These are phyloP conservation scores for Polytolypa hystricis DNA, from an alignment of 2,329 filamentous ascomycete genomes.

Conservation along the genomic window DNA sequence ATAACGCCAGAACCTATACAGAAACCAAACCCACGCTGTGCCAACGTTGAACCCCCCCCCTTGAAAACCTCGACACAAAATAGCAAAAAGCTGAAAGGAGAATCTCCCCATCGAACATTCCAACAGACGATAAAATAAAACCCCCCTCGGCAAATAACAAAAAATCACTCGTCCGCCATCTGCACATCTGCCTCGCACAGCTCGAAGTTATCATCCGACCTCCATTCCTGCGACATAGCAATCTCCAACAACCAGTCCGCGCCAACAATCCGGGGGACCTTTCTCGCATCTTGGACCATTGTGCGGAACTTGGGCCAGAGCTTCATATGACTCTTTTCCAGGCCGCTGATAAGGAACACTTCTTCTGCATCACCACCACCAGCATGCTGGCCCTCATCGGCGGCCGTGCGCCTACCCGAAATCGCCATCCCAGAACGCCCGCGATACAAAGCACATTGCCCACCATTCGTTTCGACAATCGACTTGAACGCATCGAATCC, in stretches of 20 bases:
- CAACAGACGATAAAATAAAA: too few species aligned
- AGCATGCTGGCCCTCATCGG: conserved; percentile 23
- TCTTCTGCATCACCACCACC: conserved; percentile 54
- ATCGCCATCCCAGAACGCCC: conserved; percentile 60
- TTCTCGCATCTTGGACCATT: conserved; percentile 66
- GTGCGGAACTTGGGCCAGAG: conserved; percentile 72
- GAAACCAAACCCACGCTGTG: too few species aligned
- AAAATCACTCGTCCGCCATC: conserved; percentile 13
- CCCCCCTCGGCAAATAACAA: too few species aligned
- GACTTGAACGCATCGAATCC: conserved; percentile 73
- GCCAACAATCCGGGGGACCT: conserved; percentile 68
- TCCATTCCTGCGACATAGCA: conserved; percentile 75
- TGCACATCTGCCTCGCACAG: conserved; percentile 23
- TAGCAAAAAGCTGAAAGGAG: too few species aligned
- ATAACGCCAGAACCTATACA: too few species aligned
- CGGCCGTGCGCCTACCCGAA: conserved; percentile 43
- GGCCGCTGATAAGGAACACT: conserved; percentile 71
- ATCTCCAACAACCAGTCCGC: conserved; percentile 85
- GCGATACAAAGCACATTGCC: conserved; percentile 65
- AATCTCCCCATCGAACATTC: too few species aligned
- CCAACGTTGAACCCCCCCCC: too few species aligned
- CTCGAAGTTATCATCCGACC: conserved; percentile 53
- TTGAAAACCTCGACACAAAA: too few species aligned
- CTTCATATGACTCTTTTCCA: conserved; percentile 53
- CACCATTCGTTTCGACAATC: conserved; percentile 83